Evolutionary conservation across 345 rosid genomes (phyloP).

Genomic region (Citrus hindsii): DNA sequence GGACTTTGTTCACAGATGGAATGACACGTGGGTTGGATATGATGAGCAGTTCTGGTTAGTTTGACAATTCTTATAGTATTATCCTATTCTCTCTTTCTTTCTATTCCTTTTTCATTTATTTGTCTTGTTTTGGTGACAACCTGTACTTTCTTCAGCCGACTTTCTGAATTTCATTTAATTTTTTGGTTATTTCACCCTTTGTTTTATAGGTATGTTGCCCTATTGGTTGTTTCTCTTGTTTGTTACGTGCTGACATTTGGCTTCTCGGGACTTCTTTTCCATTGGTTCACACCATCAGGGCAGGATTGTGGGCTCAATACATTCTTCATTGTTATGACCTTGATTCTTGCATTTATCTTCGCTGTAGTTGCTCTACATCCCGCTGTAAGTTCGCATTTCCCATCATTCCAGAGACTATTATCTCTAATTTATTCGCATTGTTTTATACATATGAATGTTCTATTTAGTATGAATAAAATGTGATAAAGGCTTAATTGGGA

Average conservation of each 20-base stretch:
- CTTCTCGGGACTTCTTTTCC: constrained; percentile 96
- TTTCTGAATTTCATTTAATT: not conserved
- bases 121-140: not conserved
- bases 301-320: constrained; percentile 96
- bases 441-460: not conserved
- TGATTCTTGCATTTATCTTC: constrained; percentile 65
- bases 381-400: constrained; percentile 54
- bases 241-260: constrained; percentile 79
- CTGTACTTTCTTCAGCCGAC: not conserved
- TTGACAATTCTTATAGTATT: not conserved
- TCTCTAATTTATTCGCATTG: not conserved
- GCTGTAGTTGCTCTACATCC: constrained; percentile 92
- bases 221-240: constrained; percentile 78
- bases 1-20: constrained; percentile 99
- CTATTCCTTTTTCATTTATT: not conserved
- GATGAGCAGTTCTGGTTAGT: constrained; percentile 98
- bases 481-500: no score
- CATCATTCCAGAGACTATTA: not conserved
- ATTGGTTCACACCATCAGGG: constrained; percentile 96
- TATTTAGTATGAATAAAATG: not conserved
- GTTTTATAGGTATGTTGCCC: constrained; percentile 67
- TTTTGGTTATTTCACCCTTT: constrained; percentile 1
- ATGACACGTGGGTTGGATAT: constrained; percentile 98
- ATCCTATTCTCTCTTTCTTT: not conserved
- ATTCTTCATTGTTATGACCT: constrained; percentile 71